These are phyloP conservation scores for Gymnopilus dilepis DNA, from an alignment of 768 basidiomycete species.

Conservation along the genomic window DNA sequence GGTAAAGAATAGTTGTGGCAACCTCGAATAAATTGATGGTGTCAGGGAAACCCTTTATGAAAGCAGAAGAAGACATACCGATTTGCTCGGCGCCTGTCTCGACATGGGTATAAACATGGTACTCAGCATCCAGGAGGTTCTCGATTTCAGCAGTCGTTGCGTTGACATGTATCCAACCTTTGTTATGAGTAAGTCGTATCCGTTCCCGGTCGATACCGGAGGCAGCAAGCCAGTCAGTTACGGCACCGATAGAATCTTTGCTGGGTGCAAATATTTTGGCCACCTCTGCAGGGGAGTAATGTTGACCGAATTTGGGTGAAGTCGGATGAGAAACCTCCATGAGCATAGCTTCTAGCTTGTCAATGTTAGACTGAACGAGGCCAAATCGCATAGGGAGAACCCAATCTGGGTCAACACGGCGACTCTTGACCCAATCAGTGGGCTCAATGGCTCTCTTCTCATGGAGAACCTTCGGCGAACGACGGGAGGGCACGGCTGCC, in stretches of 20 bases:
- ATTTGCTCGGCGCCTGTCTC: conserved; percentile 42
- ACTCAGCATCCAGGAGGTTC: conserved; percentile 46
- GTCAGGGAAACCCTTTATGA: not conserved
- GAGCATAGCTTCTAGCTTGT: conserved; percentile 49
- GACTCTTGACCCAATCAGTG: conserved; percentile 30
- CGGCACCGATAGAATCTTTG: conserved; percentile 43
- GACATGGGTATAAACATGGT: conserved; percentile 49
- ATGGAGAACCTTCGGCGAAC: conserved; percentile 33
- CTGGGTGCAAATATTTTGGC: conserved; percentile 33
- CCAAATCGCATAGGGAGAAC: conserved; percentile 55
- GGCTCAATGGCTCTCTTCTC: conserved; percentile 35
- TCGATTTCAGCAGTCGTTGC: conserved; percentile 48
- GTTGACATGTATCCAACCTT: conserved; percentile 47
- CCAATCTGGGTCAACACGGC: conserved; percentile 29
- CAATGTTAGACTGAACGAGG: conserved; percentile 50
- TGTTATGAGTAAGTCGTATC: conserved; percentile 42
- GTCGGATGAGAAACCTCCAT: conserved; percentile 53
- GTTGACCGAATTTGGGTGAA: conserved; percentile 53
- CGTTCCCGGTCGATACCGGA: conserved; percentile 45
- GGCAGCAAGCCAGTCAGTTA: conserved; percentile 49
- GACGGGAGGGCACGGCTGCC: conserved; percentile 27
- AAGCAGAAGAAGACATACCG: conserved; percentile 31
- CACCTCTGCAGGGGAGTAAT: conserved; percentile 50
- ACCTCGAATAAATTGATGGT: conserved; percentile 29
- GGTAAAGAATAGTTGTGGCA: conserved; percentile 46